Percentiles rank a stretch among this genome's conserved stretches.
Conservation (phyloP, 305 asterid genomes). For the Solanum hybrid region DNA sequence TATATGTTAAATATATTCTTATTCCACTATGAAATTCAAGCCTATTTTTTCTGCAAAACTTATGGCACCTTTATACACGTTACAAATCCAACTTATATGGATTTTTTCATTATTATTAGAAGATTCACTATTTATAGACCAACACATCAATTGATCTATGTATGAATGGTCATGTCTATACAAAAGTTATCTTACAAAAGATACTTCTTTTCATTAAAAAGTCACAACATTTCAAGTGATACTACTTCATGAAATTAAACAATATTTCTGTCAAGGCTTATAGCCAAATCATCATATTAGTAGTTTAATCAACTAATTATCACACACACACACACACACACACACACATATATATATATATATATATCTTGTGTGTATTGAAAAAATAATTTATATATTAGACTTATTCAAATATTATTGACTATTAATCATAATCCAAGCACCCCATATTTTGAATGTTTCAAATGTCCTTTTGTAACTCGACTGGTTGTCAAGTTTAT, state of each 20-base stretch:
- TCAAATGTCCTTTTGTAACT: background rate
- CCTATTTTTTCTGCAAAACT: background rate
- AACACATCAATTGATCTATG: background rate
- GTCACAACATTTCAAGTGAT: background rate
- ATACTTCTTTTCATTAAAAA: background rate
- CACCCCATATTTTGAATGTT: background rate
- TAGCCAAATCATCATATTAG: background rate
- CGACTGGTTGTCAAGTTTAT: background rate
- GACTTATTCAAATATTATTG: too few species aligned
- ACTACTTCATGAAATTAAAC: background rate
- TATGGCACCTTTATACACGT: background rate
- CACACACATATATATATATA: too few species aligned
- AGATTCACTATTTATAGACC: background rate
- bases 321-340: too few species aligned
- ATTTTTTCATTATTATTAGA: background rate
- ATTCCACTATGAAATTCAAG: background rate
- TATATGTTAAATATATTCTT: background rate
- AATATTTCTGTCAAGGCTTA: too few species aligned
- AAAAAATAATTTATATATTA: too few species aligned
- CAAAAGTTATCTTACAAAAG: background rate
- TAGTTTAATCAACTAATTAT: background rate
- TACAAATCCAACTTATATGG: too few species aligned
- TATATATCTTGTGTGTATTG: background rate
- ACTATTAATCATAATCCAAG: background rate
- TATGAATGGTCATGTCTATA: background rate